Evolutionary conservation across 441 rosid genomes (phyloP).

Genomic region (Pelargonium citronellum): DNA sequence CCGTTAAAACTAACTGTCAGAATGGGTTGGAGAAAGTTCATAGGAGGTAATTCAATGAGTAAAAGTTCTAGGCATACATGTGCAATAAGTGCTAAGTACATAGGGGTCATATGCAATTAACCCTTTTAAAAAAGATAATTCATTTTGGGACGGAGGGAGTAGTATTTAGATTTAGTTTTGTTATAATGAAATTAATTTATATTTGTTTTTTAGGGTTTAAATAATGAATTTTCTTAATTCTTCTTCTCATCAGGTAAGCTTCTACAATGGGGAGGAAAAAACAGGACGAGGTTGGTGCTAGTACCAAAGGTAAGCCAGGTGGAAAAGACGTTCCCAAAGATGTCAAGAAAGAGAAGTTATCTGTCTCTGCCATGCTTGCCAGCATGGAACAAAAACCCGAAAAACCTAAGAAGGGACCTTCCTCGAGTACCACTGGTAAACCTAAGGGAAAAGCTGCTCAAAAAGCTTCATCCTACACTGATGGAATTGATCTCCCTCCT

Average conservation of each 20-base stretch:
- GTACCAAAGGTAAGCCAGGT: conserved; percentile 32
- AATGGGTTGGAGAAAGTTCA: too few species aligned
- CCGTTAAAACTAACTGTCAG: too few species aligned
- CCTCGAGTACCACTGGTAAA: conserved; percentile 25
- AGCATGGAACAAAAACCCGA: conserved; percentile 73
- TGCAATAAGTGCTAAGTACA: too few species aligned
- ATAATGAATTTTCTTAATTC: neutral
- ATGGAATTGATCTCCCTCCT: conserved; percentile 75
- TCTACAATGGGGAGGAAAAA: conserved; percentile 72
- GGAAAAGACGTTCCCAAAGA: conserved; percentile 22
- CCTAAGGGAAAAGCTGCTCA: conserved; percentile 41
- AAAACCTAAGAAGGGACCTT: conserved; percentile 56
- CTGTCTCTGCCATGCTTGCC: conserved; percentile 76
- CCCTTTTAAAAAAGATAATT: too few species aligned
- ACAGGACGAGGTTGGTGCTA: conserved; percentile 39
- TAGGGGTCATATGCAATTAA: too few species aligned
- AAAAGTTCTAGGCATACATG: too few species aligned
- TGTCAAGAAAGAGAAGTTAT: conserved; percentile 52
- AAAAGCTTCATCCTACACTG: conserved; percentile 48
- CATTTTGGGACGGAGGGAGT: too few species aligned
- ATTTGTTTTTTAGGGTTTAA: too few species aligned
- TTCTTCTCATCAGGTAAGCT: conserved; percentile 19
- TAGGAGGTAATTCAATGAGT: too few species aligned
- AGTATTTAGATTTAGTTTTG: too few species aligned
- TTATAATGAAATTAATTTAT: too few species aligned